phyloP scores from a whole-genome alignment of 139 green algal species.

The Volvox africanus region DNA sequence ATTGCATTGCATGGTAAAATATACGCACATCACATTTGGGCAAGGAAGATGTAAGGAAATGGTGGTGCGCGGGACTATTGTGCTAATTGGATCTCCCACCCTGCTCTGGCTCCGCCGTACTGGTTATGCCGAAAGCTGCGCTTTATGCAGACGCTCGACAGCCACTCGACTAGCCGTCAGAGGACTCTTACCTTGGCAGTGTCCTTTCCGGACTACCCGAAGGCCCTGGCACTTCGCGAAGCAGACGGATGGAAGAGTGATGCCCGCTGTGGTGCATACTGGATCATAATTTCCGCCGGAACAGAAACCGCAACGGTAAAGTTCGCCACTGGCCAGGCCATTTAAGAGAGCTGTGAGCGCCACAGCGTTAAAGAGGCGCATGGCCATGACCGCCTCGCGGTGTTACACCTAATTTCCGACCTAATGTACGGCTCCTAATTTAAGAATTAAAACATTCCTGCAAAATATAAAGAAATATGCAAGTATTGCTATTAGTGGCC shows the following conservation, averaged over 20 bases:
- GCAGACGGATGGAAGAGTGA: background rate
- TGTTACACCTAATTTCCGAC: background rate
- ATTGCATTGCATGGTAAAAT: no score
- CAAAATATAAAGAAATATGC: no score
- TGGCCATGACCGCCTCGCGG: background rate
- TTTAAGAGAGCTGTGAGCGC: background rate
- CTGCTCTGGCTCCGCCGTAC: no score
- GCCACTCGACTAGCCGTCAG: background rate
- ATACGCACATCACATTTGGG: no score
- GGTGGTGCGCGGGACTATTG: no score
- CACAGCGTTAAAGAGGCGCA: background rate
- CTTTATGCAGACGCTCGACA: no score
- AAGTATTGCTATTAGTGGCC: no score
- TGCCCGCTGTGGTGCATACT: background rate
- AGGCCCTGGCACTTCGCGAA: conserved; percentile 1
- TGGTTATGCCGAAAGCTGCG: no score
- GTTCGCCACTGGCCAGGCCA: background rate
- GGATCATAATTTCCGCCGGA: background rate
- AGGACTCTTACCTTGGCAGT: background rate
- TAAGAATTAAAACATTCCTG: no score
- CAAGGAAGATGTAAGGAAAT: no score
- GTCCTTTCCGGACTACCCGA: background rate
- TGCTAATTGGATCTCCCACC: no score
- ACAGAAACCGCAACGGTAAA: background rate
- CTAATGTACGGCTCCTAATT: background rate